These are phyloP conservation scores for Nymphaea colorata DNA, from an alignment of 164 flowering plant genomes.

Conservation along the genomic window DNA sequence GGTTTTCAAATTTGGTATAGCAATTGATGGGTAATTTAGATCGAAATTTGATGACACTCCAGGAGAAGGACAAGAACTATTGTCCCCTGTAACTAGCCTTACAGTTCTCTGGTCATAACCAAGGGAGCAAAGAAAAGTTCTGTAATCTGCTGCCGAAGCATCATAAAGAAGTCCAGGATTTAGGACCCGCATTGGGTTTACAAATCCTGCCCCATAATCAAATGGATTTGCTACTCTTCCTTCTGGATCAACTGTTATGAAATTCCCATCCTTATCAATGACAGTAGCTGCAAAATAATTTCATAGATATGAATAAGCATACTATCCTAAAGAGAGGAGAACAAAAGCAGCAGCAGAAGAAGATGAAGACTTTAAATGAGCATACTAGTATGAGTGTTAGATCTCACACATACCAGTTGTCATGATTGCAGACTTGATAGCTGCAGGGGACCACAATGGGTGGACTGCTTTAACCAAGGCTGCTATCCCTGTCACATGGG, in stretches of 20 bases:
- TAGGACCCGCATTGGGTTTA: constrained; percentile 43
- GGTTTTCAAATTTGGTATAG: constrained; percentile 39
- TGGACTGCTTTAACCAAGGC: constrained; percentile 57
- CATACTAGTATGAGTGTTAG: background rate
- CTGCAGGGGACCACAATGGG: constrained; percentile 76
- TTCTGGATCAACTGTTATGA: constrained; percentile 47
- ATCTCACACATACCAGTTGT: constrained; percentile 44
- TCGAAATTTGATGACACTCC: constrained; percentile 18
- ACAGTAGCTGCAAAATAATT: constrained; percentile 35
- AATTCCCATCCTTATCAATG: constrained; percentile 33
- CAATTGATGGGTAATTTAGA: constrained; percentile 70
- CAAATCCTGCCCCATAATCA: constrained; percentile 71
- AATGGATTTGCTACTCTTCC: constrained; percentile 54
- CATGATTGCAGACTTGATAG: constrained; percentile 81
- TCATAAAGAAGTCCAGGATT: constrained; percentile 78
- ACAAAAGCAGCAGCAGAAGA: no score
- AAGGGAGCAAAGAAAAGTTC: constrained; percentile 59
- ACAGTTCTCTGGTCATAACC: constrained; percentile 38
- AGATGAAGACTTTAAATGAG: no score
- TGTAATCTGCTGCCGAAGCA: constrained; percentile 33
- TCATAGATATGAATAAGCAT: background rate
- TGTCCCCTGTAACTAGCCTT: constrained; percentile 39
- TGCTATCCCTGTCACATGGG: constrained; percentile 68
- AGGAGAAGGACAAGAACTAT: constrained; percentile 32
- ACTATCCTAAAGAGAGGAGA: background rate